These are phyloP conservation scores for Didymella pinodella DNA, from an alignment of 2,329 filamentous ascomycete genomes.

Conservation along the genomic window DNA sequence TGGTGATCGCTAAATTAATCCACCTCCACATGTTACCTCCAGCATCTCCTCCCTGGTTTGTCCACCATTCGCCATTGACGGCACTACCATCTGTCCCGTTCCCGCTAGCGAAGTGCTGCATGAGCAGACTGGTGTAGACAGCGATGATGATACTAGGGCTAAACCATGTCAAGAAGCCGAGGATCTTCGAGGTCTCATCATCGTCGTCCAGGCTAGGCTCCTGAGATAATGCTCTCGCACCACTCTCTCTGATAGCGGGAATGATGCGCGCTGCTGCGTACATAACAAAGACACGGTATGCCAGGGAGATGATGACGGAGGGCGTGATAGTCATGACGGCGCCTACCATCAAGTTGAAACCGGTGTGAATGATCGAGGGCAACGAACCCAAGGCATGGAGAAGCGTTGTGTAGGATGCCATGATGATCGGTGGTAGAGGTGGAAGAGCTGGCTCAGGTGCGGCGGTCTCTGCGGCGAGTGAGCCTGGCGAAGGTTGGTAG, in stretches of 20 bases:
- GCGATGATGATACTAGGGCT: conserved; percentile 93
- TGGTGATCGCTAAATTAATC: conserved; percentile 89
- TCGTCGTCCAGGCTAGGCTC: conserved; percentile 86
- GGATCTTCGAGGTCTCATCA: conserved; percentile 79
- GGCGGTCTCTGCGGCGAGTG: conserved; percentile 61
- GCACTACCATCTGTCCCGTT: conserved; percentile 60
- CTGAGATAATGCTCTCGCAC: conserved; percentile 81
- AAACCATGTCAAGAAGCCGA: conserved; percentile 91
- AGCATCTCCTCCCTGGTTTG: conserved; percentile 78
- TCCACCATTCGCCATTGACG: conserved; percentile 76
- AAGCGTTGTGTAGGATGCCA: conserved; percentile 95
- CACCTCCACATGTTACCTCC: conserved; percentile 91
- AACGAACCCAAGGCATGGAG: conserved; percentile 82
- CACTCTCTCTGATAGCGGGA: conserved; percentile 86
- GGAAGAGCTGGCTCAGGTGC: conserved; percentile 82
- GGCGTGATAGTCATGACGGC: conserved; percentile 96
- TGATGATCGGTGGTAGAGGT: conserved; percentile 95
- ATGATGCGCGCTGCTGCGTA: conserved; percentile 97
- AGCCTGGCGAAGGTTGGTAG: conserved; percentile 78
- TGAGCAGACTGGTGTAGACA: conserved; percentile 92
- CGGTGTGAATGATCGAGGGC: conserved; percentile 83
- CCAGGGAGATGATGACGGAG: conserved; percentile 92
- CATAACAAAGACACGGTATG: conserved; percentile 92
- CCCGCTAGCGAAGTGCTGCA: conserved; percentile 85
- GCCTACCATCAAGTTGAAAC: conserved; percentile 84